Evolutionary conservation across 2,329 filamentous ascomycete genomes (phyloP).

Genomic region (Cadophora sp.): DNA sequence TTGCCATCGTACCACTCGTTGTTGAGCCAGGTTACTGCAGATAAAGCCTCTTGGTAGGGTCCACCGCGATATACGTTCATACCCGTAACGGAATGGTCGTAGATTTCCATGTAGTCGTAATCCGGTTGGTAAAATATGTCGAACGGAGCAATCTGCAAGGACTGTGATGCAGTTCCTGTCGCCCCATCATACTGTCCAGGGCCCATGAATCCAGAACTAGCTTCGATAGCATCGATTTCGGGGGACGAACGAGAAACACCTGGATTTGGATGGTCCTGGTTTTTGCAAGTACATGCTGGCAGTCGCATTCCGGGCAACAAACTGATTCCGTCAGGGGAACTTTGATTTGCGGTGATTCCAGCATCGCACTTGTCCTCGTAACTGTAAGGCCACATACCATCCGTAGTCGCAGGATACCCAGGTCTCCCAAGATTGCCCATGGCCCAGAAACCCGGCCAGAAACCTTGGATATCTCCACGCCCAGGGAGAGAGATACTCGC

Average conservation of each 20-base stretch:
- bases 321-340: slow-evolving; percentile 69
- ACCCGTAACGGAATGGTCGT: slow-evolving; percentile 61
- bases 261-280: slow-evolving; percentile 68
- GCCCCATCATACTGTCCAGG: slow-evolving; percentile 55
- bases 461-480: slow-evolving; percentile 68
- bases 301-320: slow-evolving; percentile 73
- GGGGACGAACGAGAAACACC: slow-evolving; percentile 71
- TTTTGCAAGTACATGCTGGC: slow-evolving; percentile 70
- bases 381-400: slow-evolving; percentile 78
- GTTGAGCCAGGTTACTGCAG: slow-evolving; percentile 66
- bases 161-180: slow-evolving; percentile 69
- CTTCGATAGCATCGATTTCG: slow-evolving; percentile 77
- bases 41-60: slow-evolving; percentile 68
- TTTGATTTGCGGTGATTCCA: slow-evolving; percentile 76
- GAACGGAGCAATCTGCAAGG: slow-evolving; percentile 72
- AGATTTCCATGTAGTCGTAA: slow-evolving; percentile 69
- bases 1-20: slow-evolving; percentile 72
- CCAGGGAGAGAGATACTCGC: slow-evolving; percentile 75
- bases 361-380: slow-evolving; percentile 72
- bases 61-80: slow-evolving; percentile 69
- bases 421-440: slow-evolving; percentile 77
- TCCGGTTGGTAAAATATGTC: slow-evolving; percentile 74
- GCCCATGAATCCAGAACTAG: slow-evolving; percentile 53
- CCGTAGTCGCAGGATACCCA: slow-evolving; percentile 72
- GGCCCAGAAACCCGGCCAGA: slow-evolving; percentile 79